Base-by-base conservation (phyloP, 1,139 yeast genomes). In the Suhomyces anneliseae region DNA sequence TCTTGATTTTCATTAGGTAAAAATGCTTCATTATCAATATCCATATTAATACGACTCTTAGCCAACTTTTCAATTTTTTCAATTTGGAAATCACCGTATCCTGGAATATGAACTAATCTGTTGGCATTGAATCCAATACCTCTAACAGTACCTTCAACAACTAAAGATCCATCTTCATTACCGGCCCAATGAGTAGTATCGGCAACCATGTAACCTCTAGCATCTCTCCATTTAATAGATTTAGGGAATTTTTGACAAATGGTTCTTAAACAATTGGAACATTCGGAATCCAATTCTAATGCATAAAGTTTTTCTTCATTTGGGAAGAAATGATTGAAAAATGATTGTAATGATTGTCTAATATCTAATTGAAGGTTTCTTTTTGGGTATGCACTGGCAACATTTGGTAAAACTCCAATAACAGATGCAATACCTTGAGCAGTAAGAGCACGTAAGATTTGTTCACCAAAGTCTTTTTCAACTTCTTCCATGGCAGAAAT, bases 381-480 rank as follows among this genome's bases (percentile, higher is more conserved):
- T 65, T 86, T 87, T 29, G 87, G 87, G 54, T 85, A 86, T 0
- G 83, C 78, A 3, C 83, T 68, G 2, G 76, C 75, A 37, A 90
- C 65, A 58, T 90, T 88, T n/a, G 93, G 83, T 33, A 93, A 81
- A 7, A 90, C 89, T 27, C 96, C 95, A 49, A 87, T 72, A 2
- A 83, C 85, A 8, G 90, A 82, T 0, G 97, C 86, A 27, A 93
- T 85, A 74, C 99, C 99, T 70, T 95, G 99, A 15, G 93, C 81
- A 59, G 89, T 90, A 39, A 92, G 78, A 2, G 96, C 87, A 65
- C 98, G 82, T 52, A 95, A 76, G 37, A 92, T 82, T 56, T 88
- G 90, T 67, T 93, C 99, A 39, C 99, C 99, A 58, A 82, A 81
- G 35, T 77, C 78, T 37, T 76, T 71, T 52, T 86, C 92, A 39